A percentile compares a stretch with the other conserved stretches of the same genome.
Evolutionary conservation across 805 yeast genomes (phyloP).

Genomic region (Dipodascopsis uninucleata): DNA sequence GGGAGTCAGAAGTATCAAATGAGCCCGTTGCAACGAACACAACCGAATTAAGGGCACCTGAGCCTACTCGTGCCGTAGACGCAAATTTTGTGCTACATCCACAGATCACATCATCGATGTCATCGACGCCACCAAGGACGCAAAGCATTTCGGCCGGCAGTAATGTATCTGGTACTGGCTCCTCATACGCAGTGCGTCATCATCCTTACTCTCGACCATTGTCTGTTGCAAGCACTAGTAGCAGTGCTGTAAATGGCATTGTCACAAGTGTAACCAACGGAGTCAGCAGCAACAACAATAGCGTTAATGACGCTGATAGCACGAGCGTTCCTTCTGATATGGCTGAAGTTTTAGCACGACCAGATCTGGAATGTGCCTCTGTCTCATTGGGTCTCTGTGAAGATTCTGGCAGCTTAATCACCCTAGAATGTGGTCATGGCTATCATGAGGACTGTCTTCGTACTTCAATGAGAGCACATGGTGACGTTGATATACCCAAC

Average conservation of each 20-base stretch:
- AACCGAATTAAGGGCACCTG: too few species aligned
- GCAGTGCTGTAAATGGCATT: conserved; percentile 1
- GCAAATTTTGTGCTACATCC: background rate
- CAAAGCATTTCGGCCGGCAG: background rate
- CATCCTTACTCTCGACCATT: conserved; percentile 24
- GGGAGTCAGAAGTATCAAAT: too few species aligned
- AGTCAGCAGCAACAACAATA: background rate
- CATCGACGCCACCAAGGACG: conserved; percentile 1
- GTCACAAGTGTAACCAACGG: too few species aligned
- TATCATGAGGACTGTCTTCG: conserved; percentile 34
- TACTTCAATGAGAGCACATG: conserved; percentile 32
- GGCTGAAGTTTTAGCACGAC: conserved; percentile 12
- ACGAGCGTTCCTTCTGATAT: background rate
- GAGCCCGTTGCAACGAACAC: too few species aligned
- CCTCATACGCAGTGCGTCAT: conserved; percentile 14
- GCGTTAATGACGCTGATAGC: conserved; percentile 6
- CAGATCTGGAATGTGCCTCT: conserved; percentile 32
- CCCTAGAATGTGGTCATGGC: conserved; percentile 34
- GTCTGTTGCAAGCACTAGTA: background rate
- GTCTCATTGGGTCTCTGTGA: conserved; percentile 32
- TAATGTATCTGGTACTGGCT: background rate
- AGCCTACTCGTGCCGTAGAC: background rate
- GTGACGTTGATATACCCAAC: conserved; percentile 33
- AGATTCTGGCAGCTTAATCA: conserved; percentile 17
- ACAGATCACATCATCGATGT: background rate